Conservation (phyloP, 2,329 filamentous ascomycete genomes). For the Stachybotrys chartarum region DNA sequence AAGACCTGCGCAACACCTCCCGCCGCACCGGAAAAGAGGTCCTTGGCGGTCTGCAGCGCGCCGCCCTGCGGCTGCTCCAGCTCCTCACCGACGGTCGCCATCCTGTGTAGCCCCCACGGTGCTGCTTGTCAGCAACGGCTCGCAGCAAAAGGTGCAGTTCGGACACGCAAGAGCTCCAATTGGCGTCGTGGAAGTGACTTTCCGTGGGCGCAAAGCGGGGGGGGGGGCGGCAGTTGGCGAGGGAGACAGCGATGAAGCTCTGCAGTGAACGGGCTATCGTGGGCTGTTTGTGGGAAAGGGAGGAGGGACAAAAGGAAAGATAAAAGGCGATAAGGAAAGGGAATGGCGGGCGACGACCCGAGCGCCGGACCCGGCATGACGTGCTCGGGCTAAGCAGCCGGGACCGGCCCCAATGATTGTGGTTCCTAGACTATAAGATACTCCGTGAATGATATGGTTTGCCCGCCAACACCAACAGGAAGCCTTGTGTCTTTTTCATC, state of each 20-base stretch:
- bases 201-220: neutral
- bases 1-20: conserved; percentile 93
- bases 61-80: conserved; percentile 25
- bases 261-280: no score
- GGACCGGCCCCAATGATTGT: no score
- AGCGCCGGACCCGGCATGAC: neutral
- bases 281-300: no score
- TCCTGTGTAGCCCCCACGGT: conserved; percentile 15
- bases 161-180: neutral
- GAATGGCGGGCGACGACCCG: neutral
- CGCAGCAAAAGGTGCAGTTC: neutral
- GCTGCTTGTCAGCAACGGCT: neutral
- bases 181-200: neutral
- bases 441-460: no score
- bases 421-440: no score
- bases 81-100: conserved; percentile 29
- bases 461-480: no score
- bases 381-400: neutral
- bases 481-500: no score
- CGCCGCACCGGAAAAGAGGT: conserved; percentile 82
- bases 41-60: conserved; percentile 65
- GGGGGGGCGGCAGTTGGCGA: no score
- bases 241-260: no score
- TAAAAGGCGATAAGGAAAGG: neutral
- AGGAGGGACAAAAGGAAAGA: neutral